Base-by-base conservation (phyloP, 2,329 filamentous ascomycete genomes). In the Byssothecium circinans region DNA sequence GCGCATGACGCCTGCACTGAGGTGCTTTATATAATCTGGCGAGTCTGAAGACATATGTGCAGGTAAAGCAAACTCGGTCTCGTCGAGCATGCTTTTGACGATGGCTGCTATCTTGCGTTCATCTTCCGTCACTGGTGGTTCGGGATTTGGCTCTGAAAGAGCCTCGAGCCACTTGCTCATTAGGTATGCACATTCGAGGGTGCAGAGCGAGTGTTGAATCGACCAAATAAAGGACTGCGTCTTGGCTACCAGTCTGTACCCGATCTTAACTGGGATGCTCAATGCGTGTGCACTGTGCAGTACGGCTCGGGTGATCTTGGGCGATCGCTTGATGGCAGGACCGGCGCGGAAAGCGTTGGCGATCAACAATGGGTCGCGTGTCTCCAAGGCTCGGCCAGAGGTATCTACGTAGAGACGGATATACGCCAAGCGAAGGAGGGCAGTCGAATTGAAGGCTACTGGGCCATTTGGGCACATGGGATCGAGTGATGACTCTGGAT, bases 251-350 rank as follows among this genome's bases (percentile, higher is more conserved):
- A 72, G 58, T n/a, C 67, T 57, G 47, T 72, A 69, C 10, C 71
- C 71, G 41, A 73, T 71, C 56, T 84, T 85, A 49, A 86, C 81
- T 19, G 85, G 73, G 74, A 87, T 83, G 3, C 83, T 85, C 29
- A 89, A 71, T 0, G 85, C 84, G 61, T 88, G 85, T 22, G 85
- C 81, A 1, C 84, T 82, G 58, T 88, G 85, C 22, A 86, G 78
- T 0, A 88, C 80, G 1, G 85, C 85, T 37, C 83, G 75, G 27
- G 81, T 83, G 19, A 87, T 75, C 25, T 81, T 79, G 17, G 79
- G 72, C 43, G 80, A 84, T 42, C 85, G 77, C 17, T 80, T 75
- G 10, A 86, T 76, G 20, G 80, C 72, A 1, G 83, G 82, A 15
- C 81, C 81, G 39, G 80, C 77, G 44, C 77, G 77, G 52, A 88